Evolutionary conservation across 2,329 filamentous ascomycete species (phyloP), one percentile per base, ranked within the genome.

Genomic region (Nothopassalora personata): DNA sequence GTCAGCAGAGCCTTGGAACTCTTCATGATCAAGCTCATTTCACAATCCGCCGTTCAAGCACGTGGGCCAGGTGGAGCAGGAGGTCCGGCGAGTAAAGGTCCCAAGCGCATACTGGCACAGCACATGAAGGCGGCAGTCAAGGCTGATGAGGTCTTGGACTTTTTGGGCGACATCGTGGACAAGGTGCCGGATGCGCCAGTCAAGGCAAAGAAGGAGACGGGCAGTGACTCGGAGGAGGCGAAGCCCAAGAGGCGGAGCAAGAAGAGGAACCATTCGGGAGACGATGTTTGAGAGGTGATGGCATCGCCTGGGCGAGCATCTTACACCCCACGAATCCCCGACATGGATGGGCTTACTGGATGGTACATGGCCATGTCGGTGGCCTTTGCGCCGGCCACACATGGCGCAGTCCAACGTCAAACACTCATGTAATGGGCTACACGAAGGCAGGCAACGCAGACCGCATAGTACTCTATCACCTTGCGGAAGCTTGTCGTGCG

Each of bases 11-110:
- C 94, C 15, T 82, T 99, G 6, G 94, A 99, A 77, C 82, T 99
- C 8, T 99, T 99, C 73, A 99, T 99, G 94, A 91, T 97, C 63
- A 87, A 90, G 46, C 82, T 99, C 58, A 93, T 97, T 62, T 87
- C 87, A 30, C 93, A 92, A 72, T 91, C 92, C 58, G 91, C 94
- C 51, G 85, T 88, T 54, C 86, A 96, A 66, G 93, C 94, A 53
- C 86, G 84, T 66, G 69, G 66, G 8, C 58, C 59, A 4, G 56
- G 45, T 1, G 59, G 52, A 10, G 56, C 58, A 1, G 62, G 56
- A 31, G 49, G 28, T 10, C 54, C 57, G 13, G 62, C 64, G 11
- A 59, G 61, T 1, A 69, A 70, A 50, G 68, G 66, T 5, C 92
- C 90, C 0, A 97, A 96, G 77, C 86, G 92, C 64, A 90, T 99